A percentile compares a stretch with the other conserved stretches of the same genome.
Evolutionary conservation across 202 grass and related monocot species (phyloP).

Genomic region (Elaeis oleifera): DNA sequence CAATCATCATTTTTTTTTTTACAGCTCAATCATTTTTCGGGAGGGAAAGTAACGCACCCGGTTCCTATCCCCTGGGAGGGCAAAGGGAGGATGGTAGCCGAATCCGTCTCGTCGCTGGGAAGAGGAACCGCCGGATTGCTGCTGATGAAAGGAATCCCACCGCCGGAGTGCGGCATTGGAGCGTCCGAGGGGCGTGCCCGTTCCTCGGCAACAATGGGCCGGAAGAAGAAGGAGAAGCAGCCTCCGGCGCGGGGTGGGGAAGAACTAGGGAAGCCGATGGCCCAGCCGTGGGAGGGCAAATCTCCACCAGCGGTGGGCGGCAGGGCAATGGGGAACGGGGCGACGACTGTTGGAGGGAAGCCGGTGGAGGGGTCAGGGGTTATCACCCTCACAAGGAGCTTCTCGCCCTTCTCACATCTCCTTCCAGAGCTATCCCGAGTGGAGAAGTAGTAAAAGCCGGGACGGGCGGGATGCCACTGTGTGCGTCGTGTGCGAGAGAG

Average conservation of each 20-base stretch:
- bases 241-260: not conserved
- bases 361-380: constrained; percentile 18
- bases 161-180: not conserved
- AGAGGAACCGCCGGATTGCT: too few relatives aligned
- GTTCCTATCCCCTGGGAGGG: not conserved
- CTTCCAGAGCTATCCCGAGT: not conserved
- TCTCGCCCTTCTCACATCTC: not conserved
- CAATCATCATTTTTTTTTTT: too few relatives aligned
- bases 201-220: constrained; percentile 15
- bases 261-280: not conserved
- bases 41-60: too few relatives aligned
- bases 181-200: too few relatives aligned
- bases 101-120: too few relatives aligned
- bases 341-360: constrained; percentile 26
- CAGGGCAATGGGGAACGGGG: not conserved
- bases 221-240: not conserved
- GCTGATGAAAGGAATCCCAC: constrained; percentile 18
- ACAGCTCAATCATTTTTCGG: too few relatives aligned
- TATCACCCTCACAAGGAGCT: constrained; percentile 1
- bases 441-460: constrained; percentile 11
- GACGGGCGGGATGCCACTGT: constrained; percentile 2
- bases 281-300: constrained; percentile 41
- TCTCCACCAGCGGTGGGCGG: constrained; percentile 33
- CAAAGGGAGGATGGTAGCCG: too few relatives aligned
- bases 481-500: not conserved